A percentile compares a stretch with the other conserved stretches of the same genome.
phyloP scores from a whole-genome alignment of 169 alveolate species.

The Cryptosporidium canis region DNA sequence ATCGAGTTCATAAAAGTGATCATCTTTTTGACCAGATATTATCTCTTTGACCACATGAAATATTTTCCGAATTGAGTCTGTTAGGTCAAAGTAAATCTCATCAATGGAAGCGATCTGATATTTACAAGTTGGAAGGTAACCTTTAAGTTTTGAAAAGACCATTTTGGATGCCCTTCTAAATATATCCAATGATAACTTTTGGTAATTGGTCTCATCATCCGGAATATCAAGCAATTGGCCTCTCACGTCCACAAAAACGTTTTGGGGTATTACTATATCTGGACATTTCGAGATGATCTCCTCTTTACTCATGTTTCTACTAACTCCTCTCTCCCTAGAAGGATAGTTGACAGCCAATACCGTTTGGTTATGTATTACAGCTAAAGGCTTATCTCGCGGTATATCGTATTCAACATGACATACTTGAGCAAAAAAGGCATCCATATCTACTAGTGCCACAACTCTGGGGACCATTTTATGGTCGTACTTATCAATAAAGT shows the following conservation, averaged over 20 bases:
- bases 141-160: slow-evolving; percentile 3
- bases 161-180: slow-evolving; percentile 47
- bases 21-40: background rate
- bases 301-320: slow-evolving; percentile 20
- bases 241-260: slow-evolving; percentile 5
- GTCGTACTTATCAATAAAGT: slow-evolving; percentile 8
- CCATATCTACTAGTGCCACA: slow-evolving; percentile 50
- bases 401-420: slow-evolving; percentile 28
- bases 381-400: slow-evolving; percentile 62
- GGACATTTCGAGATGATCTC: slow-evolving; percentile 36
- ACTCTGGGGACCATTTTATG: slow-evolving; percentile 42
- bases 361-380: slow-evolving; percentile 27
- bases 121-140: slow-evolving; percentile 33
- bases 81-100: slow-evolving; percentile 38
- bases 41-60: background rate
- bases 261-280: slow-evolving; percentile 42
- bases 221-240: background rate
- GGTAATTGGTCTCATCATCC: background rate
- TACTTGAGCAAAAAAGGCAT: slow-evolving; percentile 69
- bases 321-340: slow-evolving; percentile 37
- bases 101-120: slow-evolving; percentile 61
- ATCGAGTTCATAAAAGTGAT: background rate
- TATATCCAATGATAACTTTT: slow-evolving; percentile 41
- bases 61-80: slow-evolving; percentile 1
- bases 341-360: slow-evolving; percentile 65